Evolutionary conservation across 495 filamentous ascomycete species (phyloP), one percentile per base, ranked within the genome.

Genomic region (Penicillium riverlandense): DNA sequence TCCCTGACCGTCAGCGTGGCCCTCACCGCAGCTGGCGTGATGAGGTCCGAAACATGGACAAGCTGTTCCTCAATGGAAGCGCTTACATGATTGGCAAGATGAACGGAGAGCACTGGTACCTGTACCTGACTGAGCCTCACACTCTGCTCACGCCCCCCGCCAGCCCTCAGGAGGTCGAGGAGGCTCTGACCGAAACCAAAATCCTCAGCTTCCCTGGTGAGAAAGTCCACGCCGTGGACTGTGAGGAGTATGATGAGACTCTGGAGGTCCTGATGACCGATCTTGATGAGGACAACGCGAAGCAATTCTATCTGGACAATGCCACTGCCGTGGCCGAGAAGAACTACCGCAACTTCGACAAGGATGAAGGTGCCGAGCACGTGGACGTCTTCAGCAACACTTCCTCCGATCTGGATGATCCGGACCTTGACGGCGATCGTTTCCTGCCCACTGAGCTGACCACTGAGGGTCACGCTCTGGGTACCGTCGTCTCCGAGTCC

Each of bases 71-170:
- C 37, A 85, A 86, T 44, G 94, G 94, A 35, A 97, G 91, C 64
- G 94, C 94, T 29, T 99, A 99, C 68, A 94, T 97, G 90, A 92
- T 99, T 49, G 94, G 94, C 52, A 96, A 95, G 66, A 96, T 97
- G 90, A 99, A 99, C 57, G 91, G 92, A 48, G 94, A 97, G 66
- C 94, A 99, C 57, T 99, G 94, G 94, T 97, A 97, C 58, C 71
- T 99, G 33, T 99, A 97, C 65, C 78, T 96, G 60, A 99, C 94
- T 29, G 84, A 87, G 41, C 89, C 94, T 12, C 77, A 84, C 57
- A 84, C 76, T 8, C 65, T 80, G 50, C 74, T 96, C 44, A 96
- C 90, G 1, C 94, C 90, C 10, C 92, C 94, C 44, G 71, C 80
- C 7, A 95, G 84, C 13, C 91, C 92, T 1, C 69, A 71, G 31